These are phyloP conservation scores for Nitzschia sp. DNA, from an alignment of 108 stramenopile species.

Conservation along the genomic window DNA sequence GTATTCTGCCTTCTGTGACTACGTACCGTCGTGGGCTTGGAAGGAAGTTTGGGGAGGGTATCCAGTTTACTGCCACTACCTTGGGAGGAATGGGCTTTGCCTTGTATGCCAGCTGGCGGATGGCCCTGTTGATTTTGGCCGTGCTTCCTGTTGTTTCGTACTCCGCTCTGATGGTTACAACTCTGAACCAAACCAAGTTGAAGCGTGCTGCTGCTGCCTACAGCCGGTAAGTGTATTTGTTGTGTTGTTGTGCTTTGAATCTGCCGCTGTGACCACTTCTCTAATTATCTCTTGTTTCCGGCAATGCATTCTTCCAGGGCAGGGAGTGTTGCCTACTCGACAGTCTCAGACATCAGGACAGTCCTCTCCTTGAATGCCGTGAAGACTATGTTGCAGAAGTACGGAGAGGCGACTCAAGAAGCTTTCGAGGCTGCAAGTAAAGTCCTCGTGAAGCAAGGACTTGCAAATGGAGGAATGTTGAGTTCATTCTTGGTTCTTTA, in stretches of 20 bases:
- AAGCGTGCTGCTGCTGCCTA: slow-evolving; percentile 39
- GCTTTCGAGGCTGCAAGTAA: slow-evolving; percentile 48
- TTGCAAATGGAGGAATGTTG: slow-evolving; percentile 66
- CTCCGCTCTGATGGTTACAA: slow-evolving; percentile 45
- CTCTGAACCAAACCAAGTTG: slow-evolving; percentile 52
- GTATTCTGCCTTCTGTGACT: slow-evolving; percentile 28
- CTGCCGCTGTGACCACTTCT: neutral
- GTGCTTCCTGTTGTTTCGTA: slow-evolving; percentile 40
- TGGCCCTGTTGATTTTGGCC: slow-evolving; percentile 31
- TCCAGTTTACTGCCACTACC: slow-evolving; percentile 39
- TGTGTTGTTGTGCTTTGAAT: neutral
- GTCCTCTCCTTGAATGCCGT: slow-evolving; percentile 58
- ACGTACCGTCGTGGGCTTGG: slow-evolving; percentile 39
- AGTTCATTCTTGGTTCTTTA: slow-evolving; percentile 65
- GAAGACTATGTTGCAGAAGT: slow-evolving; percentile 44
- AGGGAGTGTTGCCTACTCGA: slow-evolving; percentile 50
- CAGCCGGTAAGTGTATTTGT: slow-evolving; percentile 3
- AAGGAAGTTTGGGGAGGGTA: slow-evolving; percentile 18
- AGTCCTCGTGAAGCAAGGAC: slow-evolving; percentile 44
- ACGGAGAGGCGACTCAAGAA: slow-evolving; percentile 49
- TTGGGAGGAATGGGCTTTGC: slow-evolving; percentile 41
- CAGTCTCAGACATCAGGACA: slow-evolving; percentile 55
- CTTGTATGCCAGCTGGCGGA: slow-evolving; percentile 42
- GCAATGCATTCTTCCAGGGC: slow-evolving; percentile 40
- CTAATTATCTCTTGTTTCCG: too few species aligned